Evolutionary conservation across 192 early-diverging fungal species (phyloP).

Genomic region (Podila verticillata): DNA sequence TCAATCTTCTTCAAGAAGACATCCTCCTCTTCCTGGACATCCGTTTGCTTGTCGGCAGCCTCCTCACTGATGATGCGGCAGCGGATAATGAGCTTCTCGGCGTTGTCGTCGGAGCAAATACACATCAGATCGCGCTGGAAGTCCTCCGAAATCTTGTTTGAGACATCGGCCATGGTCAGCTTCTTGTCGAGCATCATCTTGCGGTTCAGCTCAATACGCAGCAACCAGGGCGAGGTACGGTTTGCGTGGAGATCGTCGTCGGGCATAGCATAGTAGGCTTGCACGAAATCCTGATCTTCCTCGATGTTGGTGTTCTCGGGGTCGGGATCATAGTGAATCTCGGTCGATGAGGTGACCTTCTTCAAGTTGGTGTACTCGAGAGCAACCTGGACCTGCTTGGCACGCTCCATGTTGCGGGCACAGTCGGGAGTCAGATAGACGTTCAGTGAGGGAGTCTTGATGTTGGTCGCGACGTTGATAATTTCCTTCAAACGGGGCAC

Average conservation of each 20-base stretch:
- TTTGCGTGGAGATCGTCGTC: slow-evolving; percentile 75
- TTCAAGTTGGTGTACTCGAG: slow-evolving; percentile 94
- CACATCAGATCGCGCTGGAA: slow-evolving; percentile 85
- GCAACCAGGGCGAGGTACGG: slow-evolving; percentile 77
- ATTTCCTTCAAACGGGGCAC: slow-evolving; percentile 99
- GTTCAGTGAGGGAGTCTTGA: slow-evolving; percentile 91
- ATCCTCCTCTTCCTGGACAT: slow-evolving; percentile 84
- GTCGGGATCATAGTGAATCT: slow-evolving; percentile 98
- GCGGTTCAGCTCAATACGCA: slow-evolving; percentile 81
- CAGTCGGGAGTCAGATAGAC: slow-evolving; percentile 80
- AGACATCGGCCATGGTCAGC: slow-evolving; percentile 86
- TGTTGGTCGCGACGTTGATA: slow-evolving; percentile 97
- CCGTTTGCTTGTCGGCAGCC: slow-evolving; percentile 61
- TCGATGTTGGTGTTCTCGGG: slow-evolving; percentile 81
- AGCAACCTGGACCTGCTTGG: slow-evolving; percentile 87
- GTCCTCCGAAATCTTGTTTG: slow-evolving; percentile 78
- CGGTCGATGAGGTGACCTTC: slow-evolving; percentile 82
- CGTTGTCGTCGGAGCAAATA: slow-evolving; percentile 91
- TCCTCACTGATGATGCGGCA: slow-evolving; percentile 84
- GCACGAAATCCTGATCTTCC: slow-evolving; percentile 90
- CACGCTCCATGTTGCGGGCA: slow-evolving; percentile 76
- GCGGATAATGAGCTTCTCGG: slow-evolving; percentile 86
- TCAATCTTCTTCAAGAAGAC: slow-evolving; percentile 90
- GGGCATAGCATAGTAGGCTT: slow-evolving; percentile 82
- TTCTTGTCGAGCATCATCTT: slow-evolving; percentile 91